Percentiles rank a stretch among this genome's conserved stretches.
These are phyloP conservation scores for Penicillium coffeae DNA, from an alignment of 495 filamentous ascomycete genomes.

Conservation along the genomic window DNA sequence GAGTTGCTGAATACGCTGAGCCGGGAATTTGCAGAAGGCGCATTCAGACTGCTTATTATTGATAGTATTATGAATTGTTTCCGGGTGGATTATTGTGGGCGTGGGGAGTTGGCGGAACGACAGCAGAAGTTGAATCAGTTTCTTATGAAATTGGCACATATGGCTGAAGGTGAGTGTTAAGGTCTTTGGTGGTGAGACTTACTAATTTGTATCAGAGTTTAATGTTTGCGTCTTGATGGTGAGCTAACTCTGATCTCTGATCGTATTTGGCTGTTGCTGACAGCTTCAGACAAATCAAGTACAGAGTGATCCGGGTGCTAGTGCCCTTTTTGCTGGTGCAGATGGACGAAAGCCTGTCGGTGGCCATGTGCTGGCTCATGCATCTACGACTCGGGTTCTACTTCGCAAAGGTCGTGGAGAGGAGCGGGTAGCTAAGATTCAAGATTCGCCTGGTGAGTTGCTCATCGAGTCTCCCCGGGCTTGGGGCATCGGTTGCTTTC, in stretches of 20 bases:
- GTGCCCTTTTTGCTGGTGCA: conserved; percentile 71
- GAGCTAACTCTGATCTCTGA: conserved; percentile 5
- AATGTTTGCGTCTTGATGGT: conserved; percentile 75
- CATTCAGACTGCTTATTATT: conserved; percentile 70
- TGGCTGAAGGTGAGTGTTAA: conserved; percentile 59
- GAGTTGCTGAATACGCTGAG: conserved; percentile 66
- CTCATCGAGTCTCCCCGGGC: not conserved
- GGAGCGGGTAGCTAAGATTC: conserved; percentile 75
- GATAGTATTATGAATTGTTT: conserved; percentile 80
- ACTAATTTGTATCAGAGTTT: conserved; percentile 52
- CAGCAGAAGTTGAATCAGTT: conserved; percentile 75
- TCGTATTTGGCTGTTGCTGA: not conserved
- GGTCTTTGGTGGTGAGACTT: not conserved
- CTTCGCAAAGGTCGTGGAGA: conserved; percentile 75
- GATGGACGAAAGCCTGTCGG: conserved; percentile 74
- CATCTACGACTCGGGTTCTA: conserved; percentile 69
- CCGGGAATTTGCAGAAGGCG: conserved; percentile 60
- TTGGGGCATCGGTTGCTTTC: not conserved
- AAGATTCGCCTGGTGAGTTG: conserved; percentile 66
- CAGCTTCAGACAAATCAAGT: conserved; percentile 68
- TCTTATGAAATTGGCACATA: conserved; percentile 63
- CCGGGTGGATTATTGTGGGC: conserved; percentile 69
- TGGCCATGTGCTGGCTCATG: conserved; percentile 77
- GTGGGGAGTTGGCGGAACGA: conserved; percentile 71
- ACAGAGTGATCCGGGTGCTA: conserved; percentile 76